These are phyloP conservation scores for Lepiota brunneoincarnata DNA, from an alignment of 768 basidiomycete species.

Conservation along the genomic window DNA sequence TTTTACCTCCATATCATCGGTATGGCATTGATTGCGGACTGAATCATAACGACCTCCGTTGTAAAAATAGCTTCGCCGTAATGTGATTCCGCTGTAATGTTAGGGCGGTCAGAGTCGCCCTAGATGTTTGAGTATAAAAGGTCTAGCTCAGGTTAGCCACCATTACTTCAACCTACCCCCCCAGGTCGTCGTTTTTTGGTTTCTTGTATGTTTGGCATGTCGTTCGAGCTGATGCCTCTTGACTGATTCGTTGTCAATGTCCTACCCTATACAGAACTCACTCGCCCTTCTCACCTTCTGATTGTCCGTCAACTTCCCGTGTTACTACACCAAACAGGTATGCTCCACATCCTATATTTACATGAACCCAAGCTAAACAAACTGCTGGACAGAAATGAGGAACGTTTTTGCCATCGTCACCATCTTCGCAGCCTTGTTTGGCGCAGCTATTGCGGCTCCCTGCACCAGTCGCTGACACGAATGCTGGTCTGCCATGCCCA, in stretches of 20 bases:
- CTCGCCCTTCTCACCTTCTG: not conserved
- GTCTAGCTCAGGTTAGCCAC: not conserved
- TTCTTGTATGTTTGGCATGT: not conserved
- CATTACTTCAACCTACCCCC: not conserved
- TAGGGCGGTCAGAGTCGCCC: not conserved
- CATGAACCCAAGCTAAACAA: not conserved
- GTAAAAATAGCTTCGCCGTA: not conserved
- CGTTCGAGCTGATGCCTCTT: too few species aligned
- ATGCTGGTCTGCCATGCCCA: too few species aligned
- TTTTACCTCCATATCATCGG: not conserved
- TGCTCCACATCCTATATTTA: not conserved
- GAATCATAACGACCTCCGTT: not conserved
- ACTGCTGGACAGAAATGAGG: constrained; percentile 7
- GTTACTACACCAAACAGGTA: not conserved
- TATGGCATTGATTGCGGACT: not conserved
- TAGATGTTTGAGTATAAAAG: not conserved
- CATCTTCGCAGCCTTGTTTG: not conserved
- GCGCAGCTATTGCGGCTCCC: not conserved
- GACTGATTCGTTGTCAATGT: not conserved
- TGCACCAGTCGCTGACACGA: too few species aligned
- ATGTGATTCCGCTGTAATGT: too few species aligned
- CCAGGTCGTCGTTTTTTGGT: not conserved
- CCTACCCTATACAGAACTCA: not conserved
- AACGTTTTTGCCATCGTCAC: not conserved
- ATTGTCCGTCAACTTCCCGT: not conserved